Base-by-base conservation (phyloP, 768 basidiomycete species). In the Tulasnella sp. region DNA sequence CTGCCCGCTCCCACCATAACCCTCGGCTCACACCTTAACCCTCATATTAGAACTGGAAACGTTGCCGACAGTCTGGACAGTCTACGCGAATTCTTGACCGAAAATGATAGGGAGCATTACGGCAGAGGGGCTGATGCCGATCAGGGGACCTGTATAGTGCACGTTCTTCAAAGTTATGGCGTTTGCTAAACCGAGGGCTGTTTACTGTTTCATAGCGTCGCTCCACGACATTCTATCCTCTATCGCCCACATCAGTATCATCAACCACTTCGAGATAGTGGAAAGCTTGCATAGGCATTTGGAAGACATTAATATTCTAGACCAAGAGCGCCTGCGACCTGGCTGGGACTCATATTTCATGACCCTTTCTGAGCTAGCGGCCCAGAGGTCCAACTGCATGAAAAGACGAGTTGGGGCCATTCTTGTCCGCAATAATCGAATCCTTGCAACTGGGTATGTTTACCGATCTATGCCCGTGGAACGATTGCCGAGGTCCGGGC, bases 331-430 rank as follows among this genome's bases (percentile, higher is more conserved):
- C 75, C 83, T 97, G 37, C 86, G 97, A 68, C 97, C 97, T 2
- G 87, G 88, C 19, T 99, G 97, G 97, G 97, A 99, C 82, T 89
- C 91, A 0, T 99, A 99, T 83, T 99, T 99, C 82, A 99, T 99
- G 97, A 95, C 92, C 3, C 86, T 98, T 39, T 96, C 97, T 17
- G 91, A 91, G 22, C 87, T 98, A 45, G 96, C 96, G 19, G 94
- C 96, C 17, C 90, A 88, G 77, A 86, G 94, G 40, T 96, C 94
- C 4, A 97, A 97, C 81, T 97, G 96, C 82, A 97, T 98, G 96
- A 97, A 98, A 82, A 88, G 96, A 9, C 88, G 97, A 2, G 97
- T 99, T 0, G 97, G 97, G 9, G 96, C 96, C 0, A 89, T 99
- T 25, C 85, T 99, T 37, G 96, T 98, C 38, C 89, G 93, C 0